These are phyloP conservation scores for Alternaria longipes DNA, from an alignment of 2,329 filamentous ascomycete genomes.

Conservation along the genomic window DNA sequence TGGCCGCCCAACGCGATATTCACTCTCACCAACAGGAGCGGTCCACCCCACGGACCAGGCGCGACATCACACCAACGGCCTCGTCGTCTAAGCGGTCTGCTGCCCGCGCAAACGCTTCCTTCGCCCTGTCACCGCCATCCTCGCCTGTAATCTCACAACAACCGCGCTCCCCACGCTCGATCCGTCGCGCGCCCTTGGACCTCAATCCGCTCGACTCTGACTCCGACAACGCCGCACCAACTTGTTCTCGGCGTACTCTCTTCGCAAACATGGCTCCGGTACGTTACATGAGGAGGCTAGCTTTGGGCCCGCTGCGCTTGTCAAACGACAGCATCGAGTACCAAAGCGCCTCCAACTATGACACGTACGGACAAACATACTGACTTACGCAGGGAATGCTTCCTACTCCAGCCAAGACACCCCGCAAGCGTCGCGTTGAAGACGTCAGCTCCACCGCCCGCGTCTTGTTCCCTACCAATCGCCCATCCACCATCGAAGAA, in stretches of 20 bases:
- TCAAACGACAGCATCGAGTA: conserved; percentile 5
- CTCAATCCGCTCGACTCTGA: conserved; percentile 39
- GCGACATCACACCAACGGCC: conserved; percentile 44
- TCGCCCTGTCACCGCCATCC: conserved; percentile 56
- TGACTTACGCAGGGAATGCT: conserved; percentile 63
- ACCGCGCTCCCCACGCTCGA: conserved; percentile 41
- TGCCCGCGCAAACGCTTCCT: conserved; percentile 55
- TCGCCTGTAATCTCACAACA: conserved; percentile 51
- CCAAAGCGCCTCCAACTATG: background rate
- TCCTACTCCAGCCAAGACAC: conserved; percentile 82
- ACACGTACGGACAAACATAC: background rate
- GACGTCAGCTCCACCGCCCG: conserved; percentile 60
- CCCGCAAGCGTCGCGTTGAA: conserved; percentile 65
- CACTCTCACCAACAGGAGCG: conserved; percentile 40
- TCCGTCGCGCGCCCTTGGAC: conserved; percentile 39
- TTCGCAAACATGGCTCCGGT: conserved; percentile 40
- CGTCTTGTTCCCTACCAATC: conserved; percentile 67
- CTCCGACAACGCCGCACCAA: conserved; percentile 40
- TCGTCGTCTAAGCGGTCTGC: conserved; percentile 29
- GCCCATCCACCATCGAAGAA: conserved; percentile 69
- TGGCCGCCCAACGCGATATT: conserved; percentile 63
- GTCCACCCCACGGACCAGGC: conserved; percentile 34
- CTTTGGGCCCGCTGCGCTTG: conserved; percentile 1
- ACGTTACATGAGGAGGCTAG: conserved; percentile 21
- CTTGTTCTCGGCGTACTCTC: conserved; percentile 37